Evolutionary conservation across 345 rosid genomes (phyloP), one percentile per base, ranked within the genome.

Genomic region (Boechera divaricarpa): DNA sequence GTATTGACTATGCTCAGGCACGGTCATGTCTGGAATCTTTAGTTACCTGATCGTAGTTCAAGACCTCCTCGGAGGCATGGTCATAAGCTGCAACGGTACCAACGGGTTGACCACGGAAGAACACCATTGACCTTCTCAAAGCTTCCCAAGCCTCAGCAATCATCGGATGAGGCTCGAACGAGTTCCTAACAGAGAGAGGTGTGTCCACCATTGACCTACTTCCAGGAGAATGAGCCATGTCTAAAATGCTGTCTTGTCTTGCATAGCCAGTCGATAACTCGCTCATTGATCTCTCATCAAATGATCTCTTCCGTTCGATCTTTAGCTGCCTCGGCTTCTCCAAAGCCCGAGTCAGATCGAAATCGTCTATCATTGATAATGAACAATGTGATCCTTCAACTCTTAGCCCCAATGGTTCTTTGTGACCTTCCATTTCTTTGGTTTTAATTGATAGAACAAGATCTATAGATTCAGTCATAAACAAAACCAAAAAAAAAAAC

Each of bases 241-340:
- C 98, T 58, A 51, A 82, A 51, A 44, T 1, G 24, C 21, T 56
- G 6, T 72, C 81, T 21, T 78, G 77, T 41, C 81, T 78, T 1
- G 80, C 11, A 61, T 92, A 74, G 58, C 92, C 98, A 65, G 79
- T 87, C 0, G 99, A 94, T 45, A 94, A 89, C 80, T 94, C 99
- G 10, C 99, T 91, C 10, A 94, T 67, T 3, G 98, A 94, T 71
- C 99, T 89, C 86, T 94, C 98, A 24, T 94, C 97, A 66, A 89
- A 94, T 0, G 98, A 94, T 80, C 97, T 89, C 83, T 94, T 81
- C 83, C 99, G 77, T 80, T 94, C 98, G 6, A 92, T 94, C 78
- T 89, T 92, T 62, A 94, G 84, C 26, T 64, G 53, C 84, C 81
- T 88, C 0, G 99, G 99, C 87, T 87, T 91, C 63, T 92, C 93